A percentile compares a stretch with the other conserved stretches of the same genome.
Evolutionary conservation across 345 rosid species (phyloP).

Genomic region (Acer yangbiense): DNA sequence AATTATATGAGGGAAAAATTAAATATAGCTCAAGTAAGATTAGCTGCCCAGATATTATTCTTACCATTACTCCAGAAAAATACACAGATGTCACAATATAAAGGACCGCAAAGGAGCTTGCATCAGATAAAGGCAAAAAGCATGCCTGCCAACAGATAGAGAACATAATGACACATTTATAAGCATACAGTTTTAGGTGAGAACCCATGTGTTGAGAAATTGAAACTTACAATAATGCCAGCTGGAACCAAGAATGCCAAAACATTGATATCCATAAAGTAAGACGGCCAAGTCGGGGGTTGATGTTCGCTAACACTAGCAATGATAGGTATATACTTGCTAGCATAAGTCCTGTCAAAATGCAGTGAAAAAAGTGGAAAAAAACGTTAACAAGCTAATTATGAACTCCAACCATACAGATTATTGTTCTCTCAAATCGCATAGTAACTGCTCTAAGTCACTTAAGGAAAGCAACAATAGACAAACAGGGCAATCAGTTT

Average conservation of each 20-base stretch:
- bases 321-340: slow-evolving; percentile 99
- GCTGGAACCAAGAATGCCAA: slow-evolving; percentile 99
- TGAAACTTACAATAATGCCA: slow-evolving; percentile 85
- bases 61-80: slow-evolving; percentile 99
- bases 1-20: background rate
- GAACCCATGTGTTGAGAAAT: slow-evolving; percentile 12
- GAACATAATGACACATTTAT: slow-evolving; percentile 23
- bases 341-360: slow-evolving; percentile 79
- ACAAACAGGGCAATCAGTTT: background rate
- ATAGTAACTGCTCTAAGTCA: background rate
- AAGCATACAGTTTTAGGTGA: slow-evolving; percentile 2
- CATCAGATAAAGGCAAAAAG: slow-evolving; percentile 94
- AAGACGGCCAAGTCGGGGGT: slow-evolving; percentile 99
- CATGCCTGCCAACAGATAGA: slow-evolving; percentile 75
- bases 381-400: slow-evolving; percentile 1
- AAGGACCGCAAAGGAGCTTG: slow-evolving; percentile 89
- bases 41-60: slow-evolving; percentile 22
- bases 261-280: slow-evolving; percentile 99
- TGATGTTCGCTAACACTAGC: slow-evolving; percentile 99
- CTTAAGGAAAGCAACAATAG: background rate
- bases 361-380: slow-evolving; percentile 18
- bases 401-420: background rate
- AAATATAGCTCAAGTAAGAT: slow-evolving; percentile 1
- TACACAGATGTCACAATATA: slow-evolving; percentile 94
- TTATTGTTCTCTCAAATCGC: background rate